A percentile compares a stretch with the other conserved stretches of the same genome.
Evolutionary conservation across 495 filamentous ascomycete species (phyloP).

Genomic region (Platismatia glauca): DNA sequence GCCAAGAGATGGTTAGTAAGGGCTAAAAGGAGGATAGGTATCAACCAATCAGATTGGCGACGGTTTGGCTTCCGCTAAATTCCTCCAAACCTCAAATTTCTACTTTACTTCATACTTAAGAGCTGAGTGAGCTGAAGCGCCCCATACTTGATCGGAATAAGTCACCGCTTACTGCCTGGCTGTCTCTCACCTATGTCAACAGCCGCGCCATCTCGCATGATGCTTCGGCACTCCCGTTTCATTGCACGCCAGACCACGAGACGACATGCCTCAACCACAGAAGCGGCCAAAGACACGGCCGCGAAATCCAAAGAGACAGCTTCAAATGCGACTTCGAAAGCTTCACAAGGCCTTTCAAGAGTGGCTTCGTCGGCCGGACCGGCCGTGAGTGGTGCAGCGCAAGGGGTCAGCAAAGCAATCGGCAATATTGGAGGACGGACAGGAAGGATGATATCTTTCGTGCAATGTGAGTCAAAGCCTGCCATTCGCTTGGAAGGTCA

Average conservation of each 20-base stretch:
- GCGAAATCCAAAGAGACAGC: conserved; percentile 58
- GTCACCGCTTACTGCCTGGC: not conserved
- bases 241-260: conserved; percentile 46
- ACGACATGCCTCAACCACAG: conserved; percentile 58
- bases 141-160: not conserved
- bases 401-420: conserved; percentile 53
- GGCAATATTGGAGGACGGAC: conserved; percentile 76
- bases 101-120: not conserved
- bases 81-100: conserved; percentile 8
- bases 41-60: conserved; percentile 7
- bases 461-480: conserved; percentile 65
- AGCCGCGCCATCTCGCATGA: conserved; percentile 43
- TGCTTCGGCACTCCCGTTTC: conserved; percentile 50
- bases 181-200: conserved; percentile 34
- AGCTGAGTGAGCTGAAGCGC: not conserved
- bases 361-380: conserved; percentile 74
- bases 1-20: conserved; percentile 11
- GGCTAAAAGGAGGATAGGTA: not conserved
- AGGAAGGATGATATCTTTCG: conserved; percentile 66
- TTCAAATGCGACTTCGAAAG: conserved; percentile 61
- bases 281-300: conserved; percentile 51
- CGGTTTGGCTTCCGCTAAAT: conserved; percentile 13
- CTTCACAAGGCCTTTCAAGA: conserved; percentile 74
- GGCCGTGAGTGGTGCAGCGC: conserved; percentile 60
- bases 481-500: not conserved